Percentiles rank a stretch among this genome's conserved stretches.
These are phyloP conservation scores for Aspergillus mulundensis DNA, from an alignment of 495 filamentous ascomycete genomes.

Conservation along the genomic window DNA sequence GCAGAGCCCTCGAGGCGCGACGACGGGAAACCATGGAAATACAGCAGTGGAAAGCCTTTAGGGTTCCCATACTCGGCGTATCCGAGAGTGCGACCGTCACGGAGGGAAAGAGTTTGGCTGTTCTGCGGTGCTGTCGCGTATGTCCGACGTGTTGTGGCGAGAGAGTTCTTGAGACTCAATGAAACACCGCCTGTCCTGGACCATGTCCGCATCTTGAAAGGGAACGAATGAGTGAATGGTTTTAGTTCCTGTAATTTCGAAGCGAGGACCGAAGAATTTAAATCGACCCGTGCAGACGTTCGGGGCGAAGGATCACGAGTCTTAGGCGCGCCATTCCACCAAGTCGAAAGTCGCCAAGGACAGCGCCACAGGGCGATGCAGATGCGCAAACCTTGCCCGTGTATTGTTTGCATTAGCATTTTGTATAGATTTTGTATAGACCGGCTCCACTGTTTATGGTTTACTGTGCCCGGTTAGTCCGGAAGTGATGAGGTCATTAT, in stretches of 20 bases:
- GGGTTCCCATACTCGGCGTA: slow-evolving; percentile 41
- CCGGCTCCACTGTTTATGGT: not conserved
- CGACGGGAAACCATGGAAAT: slow-evolving; percentile 42
- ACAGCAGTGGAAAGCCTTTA: slow-evolving; percentile 29
- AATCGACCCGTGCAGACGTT: no score
- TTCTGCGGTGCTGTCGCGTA: not conserved
- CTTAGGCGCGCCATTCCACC: no score
- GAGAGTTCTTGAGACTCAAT: not conserved
- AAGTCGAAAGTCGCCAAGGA: no score
- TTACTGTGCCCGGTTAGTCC: not conserved
- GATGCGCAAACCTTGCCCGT: no score
- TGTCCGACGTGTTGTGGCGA: not conserved
- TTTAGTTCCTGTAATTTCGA: no score
- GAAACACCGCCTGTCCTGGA: not conserved
- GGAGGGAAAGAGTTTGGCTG: slow-evolving; percentile 30
- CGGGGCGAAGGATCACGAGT: no score
- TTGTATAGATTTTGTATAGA: no score
- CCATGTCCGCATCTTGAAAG: no score
- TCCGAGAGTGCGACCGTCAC: slow-evolving; percentile 34
- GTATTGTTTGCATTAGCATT: no score
- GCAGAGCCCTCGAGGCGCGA: slow-evolving; percentile 38
- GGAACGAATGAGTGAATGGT: no score
- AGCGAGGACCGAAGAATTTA: no score
- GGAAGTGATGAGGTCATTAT: not conserved
- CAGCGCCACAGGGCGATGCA: no score